Evolutionary conservation across 2,329 filamentous ascomycete genomes (phyloP).

Genomic region (Hypoxylon sp.): DNA sequence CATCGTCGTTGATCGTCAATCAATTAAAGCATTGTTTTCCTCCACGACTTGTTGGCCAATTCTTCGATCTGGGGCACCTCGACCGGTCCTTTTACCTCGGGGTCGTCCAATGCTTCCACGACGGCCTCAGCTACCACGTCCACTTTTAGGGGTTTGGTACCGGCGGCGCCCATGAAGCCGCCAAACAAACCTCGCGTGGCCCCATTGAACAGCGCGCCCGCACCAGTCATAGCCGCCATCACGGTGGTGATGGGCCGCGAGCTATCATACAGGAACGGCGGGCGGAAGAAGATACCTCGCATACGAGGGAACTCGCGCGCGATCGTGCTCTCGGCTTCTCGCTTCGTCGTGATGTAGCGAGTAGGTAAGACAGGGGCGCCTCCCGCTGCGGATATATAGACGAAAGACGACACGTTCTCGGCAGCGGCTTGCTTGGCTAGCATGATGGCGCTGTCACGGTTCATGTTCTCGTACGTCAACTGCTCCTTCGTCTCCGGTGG

Average conservation of each 20-base stretch:
- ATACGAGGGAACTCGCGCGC: slow-evolving; percentile 77
- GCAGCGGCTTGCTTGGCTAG: slow-evolving; percentile 80
- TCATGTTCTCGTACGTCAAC: slow-evolving; percentile 97
- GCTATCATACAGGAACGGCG: slow-evolving; percentile 90
- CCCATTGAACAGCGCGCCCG: slow-evolving; percentile 81
- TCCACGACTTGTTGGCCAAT: slow-evolving; percentile 85
- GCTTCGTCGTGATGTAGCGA: slow-evolving; percentile 90
- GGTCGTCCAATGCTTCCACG: slow-evolving; percentile 85
- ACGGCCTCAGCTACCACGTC: slow-evolving; percentile 90
- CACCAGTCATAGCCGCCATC: slow-evolving; percentile 80
- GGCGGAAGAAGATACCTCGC: slow-evolving; percentile 83
- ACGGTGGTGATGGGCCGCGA: slow-evolving; percentile 85
- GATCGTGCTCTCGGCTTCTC: slow-evolving; percentile 86
- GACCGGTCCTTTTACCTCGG: slow-evolving; percentile 77
- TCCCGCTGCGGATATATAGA: slow-evolving; percentile 88
- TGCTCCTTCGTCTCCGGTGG: slow-evolving; percentile 77
- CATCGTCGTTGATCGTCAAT: too few relatives aligned
- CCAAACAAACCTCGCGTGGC: slow-evolving; percentile 81
- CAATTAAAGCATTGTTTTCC: slow-evolving; percentile 84
- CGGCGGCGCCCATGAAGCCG: slow-evolving; percentile 82
- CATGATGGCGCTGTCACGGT: slow-evolving; percentile 86
- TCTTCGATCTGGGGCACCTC: slow-evolving; percentile 84
- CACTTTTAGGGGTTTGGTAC: slow-evolving; percentile 86
- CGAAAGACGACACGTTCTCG: slow-evolving; percentile 76
- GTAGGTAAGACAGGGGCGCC: slow-evolving; percentile 86